A percentile compares a stretch with the other conserved stretches of the same genome.
These are phyloP conservation scores for Candida gorgasii DNA, from an alignment of 805 yeast species.

Conservation along the genomic window DNA sequence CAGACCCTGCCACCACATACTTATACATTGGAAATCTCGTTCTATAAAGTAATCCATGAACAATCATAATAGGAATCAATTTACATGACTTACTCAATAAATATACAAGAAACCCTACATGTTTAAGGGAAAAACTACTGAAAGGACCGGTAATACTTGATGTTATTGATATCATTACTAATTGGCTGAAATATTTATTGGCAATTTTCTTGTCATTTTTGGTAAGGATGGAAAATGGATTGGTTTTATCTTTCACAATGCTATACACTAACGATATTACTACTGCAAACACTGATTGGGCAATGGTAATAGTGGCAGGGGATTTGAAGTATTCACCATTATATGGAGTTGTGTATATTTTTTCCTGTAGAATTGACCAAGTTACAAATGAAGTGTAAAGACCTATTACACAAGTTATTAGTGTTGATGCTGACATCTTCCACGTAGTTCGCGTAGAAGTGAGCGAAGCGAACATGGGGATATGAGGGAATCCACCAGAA, in stretches of 20 bases:
- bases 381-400: slow-evolving; percentile 84
- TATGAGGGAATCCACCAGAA: no score
- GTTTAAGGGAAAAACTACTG: slow-evolving; percentile 72
- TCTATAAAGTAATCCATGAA: slow-evolving; percentile 71
- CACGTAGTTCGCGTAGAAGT: background rate
- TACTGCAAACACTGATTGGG: slow-evolving; percentile 75
- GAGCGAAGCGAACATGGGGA: background rate
- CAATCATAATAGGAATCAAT: slow-evolving; percentile 88
- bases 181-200: slow-evolving; percentile 28
- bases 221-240: slow-evolving; percentile 33
- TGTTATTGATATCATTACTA: slow-evolving; percentile 61
- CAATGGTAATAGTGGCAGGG: slow-evolving; percentile 73
- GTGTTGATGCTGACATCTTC: slow-evolving; percentile 21
- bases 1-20: slow-evolving; percentile 72
- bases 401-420: slow-evolving; percentile 49
- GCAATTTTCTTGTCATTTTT: slow-evolving; percentile 23
- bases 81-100: slow-evolving; percentile 92
- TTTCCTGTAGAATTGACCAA: slow-evolving; percentile 93
- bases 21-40: slow-evolving; percentile 73
- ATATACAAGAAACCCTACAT: slow-evolving; percentile 83
- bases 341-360: slow-evolving; percentile 75
- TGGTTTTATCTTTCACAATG: slow-evolving; percentile 26
- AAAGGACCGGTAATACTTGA: slow-evolving; percentile 83
- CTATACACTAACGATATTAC: slow-evolving; percentile 66
- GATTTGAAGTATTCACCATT: slow-evolving; percentile 57